Conservation (phyloP, 2,329 filamentous ascomycete species). For the Fusarium bulbicola region DNA sequence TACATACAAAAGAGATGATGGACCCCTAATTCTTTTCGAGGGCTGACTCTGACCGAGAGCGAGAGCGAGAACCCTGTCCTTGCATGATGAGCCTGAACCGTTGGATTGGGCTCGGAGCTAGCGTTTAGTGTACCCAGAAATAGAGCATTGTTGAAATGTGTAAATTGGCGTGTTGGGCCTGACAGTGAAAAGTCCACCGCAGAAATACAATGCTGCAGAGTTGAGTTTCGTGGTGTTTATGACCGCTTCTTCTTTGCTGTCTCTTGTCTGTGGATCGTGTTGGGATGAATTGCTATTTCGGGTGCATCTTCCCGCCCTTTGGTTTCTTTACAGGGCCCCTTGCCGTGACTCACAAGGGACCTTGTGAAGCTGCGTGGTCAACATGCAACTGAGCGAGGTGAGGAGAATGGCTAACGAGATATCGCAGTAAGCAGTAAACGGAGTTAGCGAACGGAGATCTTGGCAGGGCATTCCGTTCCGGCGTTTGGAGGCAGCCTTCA, state of each 20-base stretch:
- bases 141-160: slow-evolving; percentile 6
- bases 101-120: slow-evolving; percentile 35
- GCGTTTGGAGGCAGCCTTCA: slow-evolving; percentile 21
- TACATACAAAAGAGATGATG: slow-evolving; percentile 2
- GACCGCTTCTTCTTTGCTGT: slow-evolving; percentile 12
- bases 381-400: background rate
- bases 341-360: slow-evolving; percentile 13
- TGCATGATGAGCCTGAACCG: slow-evolving; percentile 39
- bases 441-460: slow-evolving; percentile 14
- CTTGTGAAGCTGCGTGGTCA: background rate
- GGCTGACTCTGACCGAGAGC: slow-evolving; percentile 17
- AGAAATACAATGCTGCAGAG: background rate
- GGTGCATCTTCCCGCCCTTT: slow-evolving; percentile 1
- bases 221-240: background rate
- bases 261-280: slow-evolving; percentile 7
- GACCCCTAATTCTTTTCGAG: slow-evolving; percentile 19
- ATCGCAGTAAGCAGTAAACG: background rate
- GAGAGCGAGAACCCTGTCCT: slow-evolving; percentile 26
- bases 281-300: slow-evolving; percentile 7
- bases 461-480: slow-evolving; percentile 17
- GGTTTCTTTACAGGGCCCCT: background rate
- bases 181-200: background rate
- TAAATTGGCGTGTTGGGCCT: background rate
- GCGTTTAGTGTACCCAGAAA: slow-evolving; percentile 14
- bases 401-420: background rate